Conservation (phyloP, 805 yeast genomes). For the Metschnikowia vanudenii region DNA sequence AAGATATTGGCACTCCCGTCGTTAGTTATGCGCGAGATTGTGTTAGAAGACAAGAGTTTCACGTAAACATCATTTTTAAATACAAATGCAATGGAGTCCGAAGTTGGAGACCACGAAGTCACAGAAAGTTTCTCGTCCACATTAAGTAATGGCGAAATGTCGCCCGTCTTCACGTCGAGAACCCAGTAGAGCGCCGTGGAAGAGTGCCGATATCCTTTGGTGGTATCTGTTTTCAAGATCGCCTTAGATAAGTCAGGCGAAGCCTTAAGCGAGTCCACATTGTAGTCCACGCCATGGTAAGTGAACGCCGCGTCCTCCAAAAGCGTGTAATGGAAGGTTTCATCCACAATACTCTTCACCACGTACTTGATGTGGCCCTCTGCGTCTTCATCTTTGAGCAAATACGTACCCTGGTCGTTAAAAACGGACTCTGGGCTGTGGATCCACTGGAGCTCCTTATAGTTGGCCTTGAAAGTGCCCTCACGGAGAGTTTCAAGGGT, state of each 20-base stretch:
- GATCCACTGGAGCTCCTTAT: conserved; percentile 70
- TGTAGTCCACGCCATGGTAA: conserved; percentile 38
- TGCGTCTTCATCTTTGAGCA: conserved; percentile 37
- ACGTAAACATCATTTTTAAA: conserved; percentile 67
- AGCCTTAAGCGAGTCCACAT: conserved; percentile 55
- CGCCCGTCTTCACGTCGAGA: conserved; percentile 16
- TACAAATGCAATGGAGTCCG: conserved; percentile 63
- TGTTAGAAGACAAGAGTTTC: conserved; percentile 32
- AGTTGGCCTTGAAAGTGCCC: conserved; percentile 53
- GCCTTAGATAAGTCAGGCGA: conserved; percentile 66
- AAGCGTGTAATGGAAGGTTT: conserved; percentile 42
- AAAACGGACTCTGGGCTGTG: conserved; percentile 45
- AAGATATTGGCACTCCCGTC: conserved; percentile 73
- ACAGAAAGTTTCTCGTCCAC: conserved; percentile 17
- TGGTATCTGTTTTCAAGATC: conserved; percentile 57
- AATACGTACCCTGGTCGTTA: conserved; percentile 67
- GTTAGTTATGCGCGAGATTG: conserved; percentile 51
- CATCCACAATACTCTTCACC: conserved; percentile 53
- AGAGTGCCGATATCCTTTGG: conserved; percentile 42
- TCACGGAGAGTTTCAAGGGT: conserved; percentile 43
- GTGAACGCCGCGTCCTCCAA: conserved; percentile 50
- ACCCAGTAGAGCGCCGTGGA: conserved; percentile 21
- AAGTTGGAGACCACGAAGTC: conserved; percentile 75
- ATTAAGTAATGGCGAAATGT: conserved; percentile 15
- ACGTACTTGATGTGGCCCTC: conserved; percentile 48